Evolutionary conservation across 768 basidiomycete genomes (phyloP), one percentile per base, ranked within the genome.

Genomic region (Hericium coralloides): DNA sequence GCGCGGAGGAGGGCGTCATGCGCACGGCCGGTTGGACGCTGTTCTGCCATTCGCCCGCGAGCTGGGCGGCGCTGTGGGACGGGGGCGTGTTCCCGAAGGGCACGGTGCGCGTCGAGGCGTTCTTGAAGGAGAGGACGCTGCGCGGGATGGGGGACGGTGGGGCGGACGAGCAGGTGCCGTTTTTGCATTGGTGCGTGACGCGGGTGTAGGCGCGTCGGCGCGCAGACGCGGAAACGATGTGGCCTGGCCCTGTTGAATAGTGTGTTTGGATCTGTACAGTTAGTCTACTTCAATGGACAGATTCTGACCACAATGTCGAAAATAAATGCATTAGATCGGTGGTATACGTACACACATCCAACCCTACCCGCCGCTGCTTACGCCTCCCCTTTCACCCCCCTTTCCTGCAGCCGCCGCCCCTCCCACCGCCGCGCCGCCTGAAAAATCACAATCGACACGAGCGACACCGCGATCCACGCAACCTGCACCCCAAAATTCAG

Each of bases 401-500:
- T 8, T 2, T 9, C 31, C 31, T 9, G 7, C 10, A 14, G 10
- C 2, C 10, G 7, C 1, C 22, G 43, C 10, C 7, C 43, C 22
- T 22, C n/a, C 43, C 54, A 49, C 17, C 76, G 68, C 38, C 54
- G 63, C 39, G 66, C 59, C 73, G 74, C 79, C 61, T 83, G 79
- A 55, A 84, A 71, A 12, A 81, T 52, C 4, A 76, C 70, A 1
- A 86, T 68, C 3, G 81, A 79, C 26, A 79, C 66, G 61, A 77
- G 79, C 3, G 84, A 85, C 18, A 86, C 65, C 3, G 64, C 66
- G 2, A 76, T 69, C 84, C 84, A 86, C 7, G 68, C 77, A 50
- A 85, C 62, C 22, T 84, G 73, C 3, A 87, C 69, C 12, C 80
- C 83, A 60, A 85, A 84, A 60, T 83, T 83, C 56, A 79, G 59